Evolutionary conservation across 129 eudicot genomes (phyloP).

Genomic region (Silybum marianum): DNA sequence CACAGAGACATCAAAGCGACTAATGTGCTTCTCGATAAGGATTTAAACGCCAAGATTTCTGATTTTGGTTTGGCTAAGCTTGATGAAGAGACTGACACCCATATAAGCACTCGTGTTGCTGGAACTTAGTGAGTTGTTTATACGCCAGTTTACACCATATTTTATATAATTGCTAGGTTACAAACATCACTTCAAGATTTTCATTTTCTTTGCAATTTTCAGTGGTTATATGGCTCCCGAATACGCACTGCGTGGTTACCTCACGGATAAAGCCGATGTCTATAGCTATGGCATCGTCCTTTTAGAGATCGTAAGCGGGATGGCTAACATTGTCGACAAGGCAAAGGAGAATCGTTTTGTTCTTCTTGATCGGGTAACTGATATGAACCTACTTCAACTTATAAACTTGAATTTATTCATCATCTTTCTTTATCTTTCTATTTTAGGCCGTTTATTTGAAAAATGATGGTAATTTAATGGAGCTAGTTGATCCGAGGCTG

Average conservation of each 20-base stretch:
- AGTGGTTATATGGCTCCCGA: slow-evolving; percentile 91
- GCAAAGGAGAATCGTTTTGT: slow-evolving; percentile 40
- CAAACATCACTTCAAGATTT: background rate
- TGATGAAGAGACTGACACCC: slow-evolving; percentile 75
- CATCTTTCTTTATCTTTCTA: background rate
- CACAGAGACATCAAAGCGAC: slow-evolving; percentile 82
- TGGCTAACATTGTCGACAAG: slow-evolving; percentile 47
- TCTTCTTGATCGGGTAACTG: slow-evolving; percentile 72
- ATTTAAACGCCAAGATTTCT: slow-evolving; percentile 67
- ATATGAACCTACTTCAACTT: slow-evolving; percentile 8
- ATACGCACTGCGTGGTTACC: slow-evolving; percentile 72
- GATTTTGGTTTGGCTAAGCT: slow-evolving; percentile 83
- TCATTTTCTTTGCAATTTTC: slow-evolving; percentile 10
- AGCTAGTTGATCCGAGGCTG: slow-evolving; percentile 55
- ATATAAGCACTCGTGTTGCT: slow-evolving; percentile 75
- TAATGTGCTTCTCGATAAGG: slow-evolving; percentile 68
- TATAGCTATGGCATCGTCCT: slow-evolving; percentile 71
- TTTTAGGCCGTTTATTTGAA: slow-evolving; percentile 49
- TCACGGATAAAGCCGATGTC: slow-evolving; percentile 76
- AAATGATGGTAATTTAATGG: slow-evolving; percentile 38
- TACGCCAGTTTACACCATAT: background rate
- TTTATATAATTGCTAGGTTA: background rate
- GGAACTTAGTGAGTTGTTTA: slow-evolving; percentile 69
- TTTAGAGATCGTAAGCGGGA: slow-evolving; percentile 63
- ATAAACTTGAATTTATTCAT: background rate